Conservation (phyloP, 1,139 yeast species). For the Saccharomyces hybrid region DNA sequence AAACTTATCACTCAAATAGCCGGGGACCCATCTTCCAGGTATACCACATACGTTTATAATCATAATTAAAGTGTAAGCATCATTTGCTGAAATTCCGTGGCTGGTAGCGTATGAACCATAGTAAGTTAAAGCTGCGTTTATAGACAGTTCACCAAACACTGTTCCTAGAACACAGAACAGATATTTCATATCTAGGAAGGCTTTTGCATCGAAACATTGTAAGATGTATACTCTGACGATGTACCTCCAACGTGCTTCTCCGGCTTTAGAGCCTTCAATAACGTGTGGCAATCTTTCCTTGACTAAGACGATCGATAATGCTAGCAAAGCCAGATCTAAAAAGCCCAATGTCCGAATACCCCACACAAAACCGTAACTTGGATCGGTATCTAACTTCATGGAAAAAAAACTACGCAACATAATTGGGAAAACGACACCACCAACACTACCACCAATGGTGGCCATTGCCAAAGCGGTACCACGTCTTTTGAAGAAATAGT, state of each 20-base stretch:
- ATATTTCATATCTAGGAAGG: conserved; percentile 37
- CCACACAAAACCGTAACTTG: conserved; percentile 48
- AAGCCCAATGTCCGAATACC: conserved; percentile 51
- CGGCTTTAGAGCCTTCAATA: conserved; percentile 3
- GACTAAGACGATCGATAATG: conserved; percentile 34
- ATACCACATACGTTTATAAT: conserved; percentile 44
- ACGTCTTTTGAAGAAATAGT: conserved; percentile 52
- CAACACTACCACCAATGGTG: conserved; percentile 62
- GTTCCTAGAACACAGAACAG: conserved; percentile 38
- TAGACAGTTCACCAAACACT: conserved; percentile 37
- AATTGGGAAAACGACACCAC: conserved; percentile 57
- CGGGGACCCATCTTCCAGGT: conserved; percentile 44
- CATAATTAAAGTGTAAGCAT: conserved; percentile 42
- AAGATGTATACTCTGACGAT: conserved; percentile 18
- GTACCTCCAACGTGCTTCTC: conserved; percentile 10
- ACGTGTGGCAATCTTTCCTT: conserved; percentile 36
- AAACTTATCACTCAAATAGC: conserved; percentile 40
- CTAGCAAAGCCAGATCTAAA: conserved; percentile 39
- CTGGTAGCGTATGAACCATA: conserved; percentile 44
- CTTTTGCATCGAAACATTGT: conserved; percentile 38
- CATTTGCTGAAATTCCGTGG: conserved; percentile 37
- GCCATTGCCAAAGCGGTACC: conserved; percentile 58
- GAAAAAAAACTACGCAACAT: conserved; percentile 47
- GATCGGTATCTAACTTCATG: conserved; percentile 12
- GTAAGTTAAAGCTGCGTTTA: conserved; percentile 40